These are phyloP conservation scores for Drechslerella coelobrocha DNA, from an alignment of 2,329 filamentous ascomycete species.

Conservation along the genomic window DNA sequence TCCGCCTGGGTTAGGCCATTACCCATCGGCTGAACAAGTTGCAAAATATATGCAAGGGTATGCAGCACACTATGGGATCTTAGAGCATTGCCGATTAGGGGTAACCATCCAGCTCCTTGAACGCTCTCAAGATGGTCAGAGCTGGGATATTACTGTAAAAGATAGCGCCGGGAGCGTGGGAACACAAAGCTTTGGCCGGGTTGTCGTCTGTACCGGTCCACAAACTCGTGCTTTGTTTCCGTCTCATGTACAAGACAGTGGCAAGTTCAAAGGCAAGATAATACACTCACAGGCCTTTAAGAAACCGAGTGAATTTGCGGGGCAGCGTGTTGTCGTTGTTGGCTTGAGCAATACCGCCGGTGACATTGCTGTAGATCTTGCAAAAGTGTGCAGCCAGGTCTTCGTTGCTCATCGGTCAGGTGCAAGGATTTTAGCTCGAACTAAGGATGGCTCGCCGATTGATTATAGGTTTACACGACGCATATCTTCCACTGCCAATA, in stretches of 20 bases:
- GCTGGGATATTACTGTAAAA: constrained; percentile 16
- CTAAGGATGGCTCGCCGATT: constrained; percentile 49
- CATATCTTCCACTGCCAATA: constrained; percentile 36
- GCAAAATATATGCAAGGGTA: constrained; percentile 10
- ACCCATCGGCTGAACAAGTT: constrained; percentile 6
- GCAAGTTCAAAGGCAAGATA: constrained; percentile 52
- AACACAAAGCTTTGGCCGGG: background rate
- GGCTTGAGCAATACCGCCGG: constrained; percentile 54
- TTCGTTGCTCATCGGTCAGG: constrained; percentile 15
- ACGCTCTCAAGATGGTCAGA: constrained; percentile 2
- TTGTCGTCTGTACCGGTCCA: constrained; percentile 14
- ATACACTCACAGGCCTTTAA: constrained; percentile 53
- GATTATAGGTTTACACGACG: constrained; percentile 52
- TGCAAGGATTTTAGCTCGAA: constrained; percentile 2
- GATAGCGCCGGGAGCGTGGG: constrained; percentile 2
- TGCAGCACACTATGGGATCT: background rate
- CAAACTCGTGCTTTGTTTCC: constrained; percentile 9
- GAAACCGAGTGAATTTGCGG: constrained; percentile 13
- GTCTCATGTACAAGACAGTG: constrained; percentile 7
- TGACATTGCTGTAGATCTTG: constrained; percentile 53
- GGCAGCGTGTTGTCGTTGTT: constrained; percentile 49
- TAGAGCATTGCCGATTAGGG: constrained; percentile 10
- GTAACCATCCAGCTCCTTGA: background rate
- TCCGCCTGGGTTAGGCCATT: constrained; percentile 2
- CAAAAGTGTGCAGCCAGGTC: constrained; percentile 22